phyloP scores from a whole-genome alignment of 768 basidiomycete species.

The Boletales sp. region DNA sequence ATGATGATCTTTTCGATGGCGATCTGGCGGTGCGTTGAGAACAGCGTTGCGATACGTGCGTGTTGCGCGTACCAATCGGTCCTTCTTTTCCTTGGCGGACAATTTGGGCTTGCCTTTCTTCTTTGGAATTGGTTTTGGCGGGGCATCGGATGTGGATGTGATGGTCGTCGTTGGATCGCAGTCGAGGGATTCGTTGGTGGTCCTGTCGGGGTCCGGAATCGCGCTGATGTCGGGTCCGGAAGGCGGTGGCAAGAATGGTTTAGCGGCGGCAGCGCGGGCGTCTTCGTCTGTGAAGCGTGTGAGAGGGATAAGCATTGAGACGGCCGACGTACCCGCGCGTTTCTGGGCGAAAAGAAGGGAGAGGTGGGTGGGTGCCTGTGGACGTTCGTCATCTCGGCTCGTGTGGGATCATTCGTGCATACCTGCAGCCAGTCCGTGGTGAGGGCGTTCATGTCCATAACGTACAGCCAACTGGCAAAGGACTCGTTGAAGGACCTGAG shows the following conservation, averaged over 20 bases:
- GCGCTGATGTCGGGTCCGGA: conserved; percentile 8
- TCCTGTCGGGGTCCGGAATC: conserved; percentile 28
- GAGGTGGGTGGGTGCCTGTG: conserved; percentile 55
- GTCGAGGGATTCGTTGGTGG: conserved; percentile 29
- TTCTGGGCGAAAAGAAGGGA: conserved; percentile 58
- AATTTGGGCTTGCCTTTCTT: conserved; percentile 65
- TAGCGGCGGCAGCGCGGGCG: conserved; percentile 47
- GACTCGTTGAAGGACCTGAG: conserved; percentile 88
- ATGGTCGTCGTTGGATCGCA: conserved; percentile 33
- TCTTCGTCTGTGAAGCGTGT: conserved; percentile 50
- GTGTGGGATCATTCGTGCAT: background rate
- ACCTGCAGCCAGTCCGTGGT: conserved; percentile 94
- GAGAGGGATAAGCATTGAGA: background rate
- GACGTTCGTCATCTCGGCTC: background rate
- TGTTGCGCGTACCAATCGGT: conserved; percentile 54
- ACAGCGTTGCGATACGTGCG: background rate
- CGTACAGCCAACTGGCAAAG: conserved; percentile 88
- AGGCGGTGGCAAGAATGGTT: conserved; percentile 35
- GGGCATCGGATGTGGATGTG: conserved; percentile 34
- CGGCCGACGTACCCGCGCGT: conserved; percentile 49
- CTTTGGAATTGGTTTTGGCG: conserved; percentile 39
- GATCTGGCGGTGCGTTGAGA: conserved; percentile 32
- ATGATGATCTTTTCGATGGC: conserved; percentile 70
- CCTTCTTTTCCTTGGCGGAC: conserved; percentile 80
- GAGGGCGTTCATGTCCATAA: conserved; percentile 91